Base-by-base conservation (phyloP, 2,329 filamentous ascomycete species). In the Davidsoniella eucalypti region DNA sequence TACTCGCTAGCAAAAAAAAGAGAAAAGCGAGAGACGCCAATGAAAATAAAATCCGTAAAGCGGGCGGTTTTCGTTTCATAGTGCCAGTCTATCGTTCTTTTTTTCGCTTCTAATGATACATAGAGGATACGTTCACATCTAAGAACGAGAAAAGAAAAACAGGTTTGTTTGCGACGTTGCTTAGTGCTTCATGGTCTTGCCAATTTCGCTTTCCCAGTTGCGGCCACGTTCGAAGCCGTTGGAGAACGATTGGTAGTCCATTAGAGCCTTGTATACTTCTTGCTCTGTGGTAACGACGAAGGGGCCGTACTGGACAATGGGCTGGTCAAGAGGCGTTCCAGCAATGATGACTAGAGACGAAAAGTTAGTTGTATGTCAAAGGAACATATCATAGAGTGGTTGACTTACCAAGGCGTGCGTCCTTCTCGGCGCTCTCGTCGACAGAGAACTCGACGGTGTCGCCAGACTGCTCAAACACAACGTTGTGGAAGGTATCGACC, bases 161-260 rank as follows among this genome's bases (percentile, higher is more conserved):
- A 33, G 12, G 29, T 33, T 33, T 10, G 3, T 9, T 33, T 33
- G 26, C 26, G 4, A 12, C 12, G 29, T 33, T 33, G 12, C 26
- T 14, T 49, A 49, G 26, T 49, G 47, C 37, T 61, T 64, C 81
- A 86, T 86, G 12, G 70, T 71, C 72, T 87, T 87, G 37, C 84
- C 85, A 72, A 94, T 94, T 67, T 93, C 82, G 60, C 83, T 87
- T 64, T 80, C 67, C 87, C 87, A 94, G 26, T 78, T 76, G 55
- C 77, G 72, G 1, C 84, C 84, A 55, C 84, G 71, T 68, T 92
- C 86, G 57, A 92, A 92, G 4, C 85, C 85, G 63, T 90, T 88
- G 37, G 73, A 70, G 55, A 76, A 71, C 12, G 71, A 78, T 65
- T 84, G 81, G 59, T 78, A 92, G 62, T 92, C 84, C 58, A 76